Evolutionary conservation across 208 protist genomes (phyloP), one percentile per base, ranked within the genome.

Genomic region (Wallacemonas sp.): DNA sequence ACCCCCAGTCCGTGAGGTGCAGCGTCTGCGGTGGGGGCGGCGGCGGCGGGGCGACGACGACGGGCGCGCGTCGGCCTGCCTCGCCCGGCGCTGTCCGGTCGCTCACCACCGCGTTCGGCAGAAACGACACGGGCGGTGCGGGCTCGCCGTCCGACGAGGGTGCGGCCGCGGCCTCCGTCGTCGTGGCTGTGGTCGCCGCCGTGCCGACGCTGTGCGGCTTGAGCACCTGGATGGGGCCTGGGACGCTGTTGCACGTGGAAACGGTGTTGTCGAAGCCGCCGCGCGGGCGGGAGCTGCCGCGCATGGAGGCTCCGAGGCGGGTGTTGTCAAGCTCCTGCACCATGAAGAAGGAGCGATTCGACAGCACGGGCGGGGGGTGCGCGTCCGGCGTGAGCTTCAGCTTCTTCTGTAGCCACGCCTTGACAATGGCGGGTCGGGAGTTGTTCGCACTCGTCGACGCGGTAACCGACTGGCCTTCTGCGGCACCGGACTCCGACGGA

Each of bases 271-370:
- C 52, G 10, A 59, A 3, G 14, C n/a, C 22, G 32, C 18, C 16
- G 18, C 14, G 26, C 14, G 52, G 52, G 32, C 18, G 7, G 7
- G 32, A 3, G 7, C 26, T n/a, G n/a, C n/a, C 52, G 3, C 52
- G 52, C 31, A 59, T 59, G 52, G 52, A 59, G 12, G 31, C 20
- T 4, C 31, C 52, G 4, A 59, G 52, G n/a, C 52, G 52, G 7
- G 52, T 25, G 52, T 25, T 41, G 31, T 62, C 62, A 11, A 69
- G 66, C 55, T 84, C 70, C 63, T 85, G 75, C 10, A 85, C 70
- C n/a, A 77, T 66, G 52, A 85, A 85, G 65, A 85, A 85, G 41
- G 79, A 85, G 20, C 76, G 71, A 26, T 81, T 85, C 3, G 76
- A 59, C n/a, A 81, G 68, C 10, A 54, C 62, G 12, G 78, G 73